Evolutionary conservation across 495 filamentous ascomycete genomes (phyloP).

Genomic region (Aspergillus bridgeri): DNA sequence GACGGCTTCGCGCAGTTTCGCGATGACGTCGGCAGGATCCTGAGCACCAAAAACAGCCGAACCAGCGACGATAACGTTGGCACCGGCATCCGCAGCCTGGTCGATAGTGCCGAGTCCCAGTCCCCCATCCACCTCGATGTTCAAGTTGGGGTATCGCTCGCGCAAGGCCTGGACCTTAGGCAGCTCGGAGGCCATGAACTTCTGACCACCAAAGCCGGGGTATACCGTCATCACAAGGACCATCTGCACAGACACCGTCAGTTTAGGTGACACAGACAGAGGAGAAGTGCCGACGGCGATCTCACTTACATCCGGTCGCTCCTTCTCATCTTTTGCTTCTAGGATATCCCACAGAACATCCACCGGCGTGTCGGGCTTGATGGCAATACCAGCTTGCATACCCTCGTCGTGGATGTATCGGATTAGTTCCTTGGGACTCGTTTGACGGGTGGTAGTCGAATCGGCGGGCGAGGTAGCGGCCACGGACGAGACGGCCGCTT

Average conservation of each 20-base stretch:
- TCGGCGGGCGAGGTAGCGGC: slow-evolving; percentile 76
- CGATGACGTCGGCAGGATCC: slow-evolving; percentile 82
- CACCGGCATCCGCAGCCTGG: slow-evolving; percentile 89
- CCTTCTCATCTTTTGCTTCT: slow-evolving; percentile 63
- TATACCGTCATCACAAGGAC: slow-evolving; percentile 98
- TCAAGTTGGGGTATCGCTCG: slow-evolving; percentile 78
- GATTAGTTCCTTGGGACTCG: slow-evolving; percentile 80
- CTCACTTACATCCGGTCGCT: slow-evolving; percentile 81
- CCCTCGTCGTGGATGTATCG: slow-evolving; percentile 82
- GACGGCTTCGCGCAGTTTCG: slow-evolving; percentile 72
- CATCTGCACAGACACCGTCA: slow-evolving; percentile 60
- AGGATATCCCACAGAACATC: slow-evolving; percentile 90
- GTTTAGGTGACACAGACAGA: not conserved
- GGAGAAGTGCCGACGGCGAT: not conserved
- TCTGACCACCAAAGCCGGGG: slow-evolving; percentile 96
- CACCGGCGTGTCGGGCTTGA: slow-evolving; percentile 88
- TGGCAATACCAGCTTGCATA: slow-evolving; percentile 89
- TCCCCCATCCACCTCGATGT: slow-evolving; percentile 97
- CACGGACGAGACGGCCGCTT: slow-evolving; percentile 82
- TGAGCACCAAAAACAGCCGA: slow-evolving; percentile 92
- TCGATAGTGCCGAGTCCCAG: slow-evolving; percentile 86
- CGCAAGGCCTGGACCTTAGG: slow-evolving; percentile 88
- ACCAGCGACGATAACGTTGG: slow-evolving; percentile 98
- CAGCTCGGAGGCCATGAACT: slow-evolving; percentile 93
- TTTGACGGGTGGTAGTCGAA: slow-evolving; percentile 58